Evolutionary conservation across 225 moss, liverwort and hornwort species (phyloP).

Genomic region (Thuidium tamariscinum): DNA sequence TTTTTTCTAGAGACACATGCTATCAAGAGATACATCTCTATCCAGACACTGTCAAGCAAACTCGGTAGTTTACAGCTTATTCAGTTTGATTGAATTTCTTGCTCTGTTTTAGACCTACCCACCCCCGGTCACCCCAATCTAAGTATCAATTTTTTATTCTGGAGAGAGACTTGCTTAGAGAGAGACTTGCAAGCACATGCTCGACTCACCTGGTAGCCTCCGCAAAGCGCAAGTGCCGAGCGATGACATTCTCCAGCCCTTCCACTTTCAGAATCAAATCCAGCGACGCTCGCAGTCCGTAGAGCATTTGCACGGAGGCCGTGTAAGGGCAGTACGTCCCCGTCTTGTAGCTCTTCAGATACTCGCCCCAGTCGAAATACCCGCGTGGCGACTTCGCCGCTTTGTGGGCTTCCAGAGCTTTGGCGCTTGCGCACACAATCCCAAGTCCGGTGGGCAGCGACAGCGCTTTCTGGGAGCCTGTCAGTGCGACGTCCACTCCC

Average conservation of each 20-base stretch:
- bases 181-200: no score
- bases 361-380: constrained; percentile 86
- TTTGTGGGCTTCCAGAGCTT: constrained; percentile 58
- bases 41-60: not conserved
- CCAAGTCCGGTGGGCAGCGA: constrained; percentile 80
- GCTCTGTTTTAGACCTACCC: not conserved
- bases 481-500: constrained; percentile 80
- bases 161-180: not conserved
- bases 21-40: not conserved
- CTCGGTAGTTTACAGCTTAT: no score
- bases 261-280: constrained; percentile 73
- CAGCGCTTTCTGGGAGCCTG: constrained; percentile 87
- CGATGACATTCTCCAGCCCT: constrained; percentile 73
- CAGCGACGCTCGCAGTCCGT: constrained; percentile 72
- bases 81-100: no score
- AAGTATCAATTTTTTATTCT: not conserved
- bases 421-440: constrained; percentile 75
- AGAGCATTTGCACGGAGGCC: constrained; percentile 69
- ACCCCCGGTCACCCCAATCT: not conserved
- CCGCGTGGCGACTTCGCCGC: constrained; percentile 40
- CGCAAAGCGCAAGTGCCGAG: constrained; percentile 66
- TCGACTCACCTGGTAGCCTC: constrained; percentile 52
- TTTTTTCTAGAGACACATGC: not conserved
- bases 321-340: constrained; percentile 84
- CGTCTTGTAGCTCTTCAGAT: constrained; percentile 45